Evolutionary conservation across 305 asterid species (phyloP).

Genomic region (Caryopteris hybrid): DNA sequence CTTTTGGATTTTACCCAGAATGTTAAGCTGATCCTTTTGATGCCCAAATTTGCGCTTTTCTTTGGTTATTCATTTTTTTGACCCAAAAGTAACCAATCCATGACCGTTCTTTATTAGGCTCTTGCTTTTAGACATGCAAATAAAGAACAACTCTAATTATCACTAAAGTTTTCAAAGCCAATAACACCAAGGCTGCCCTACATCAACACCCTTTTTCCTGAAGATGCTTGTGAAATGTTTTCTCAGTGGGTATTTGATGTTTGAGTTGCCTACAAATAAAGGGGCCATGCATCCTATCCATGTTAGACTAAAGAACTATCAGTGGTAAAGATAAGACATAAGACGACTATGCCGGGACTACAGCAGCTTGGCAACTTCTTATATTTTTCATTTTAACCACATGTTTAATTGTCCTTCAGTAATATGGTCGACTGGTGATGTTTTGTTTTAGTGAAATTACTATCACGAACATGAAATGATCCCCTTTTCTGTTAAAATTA

Average conservation of each 20-base stretch:
- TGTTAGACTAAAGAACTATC: background rate
- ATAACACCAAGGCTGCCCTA: background rate
- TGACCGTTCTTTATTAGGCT: background rate
- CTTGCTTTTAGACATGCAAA: background rate
- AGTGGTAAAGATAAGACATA: background rate
- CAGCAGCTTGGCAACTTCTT: background rate
- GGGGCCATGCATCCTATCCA: background rate
- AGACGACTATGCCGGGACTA: background rate
- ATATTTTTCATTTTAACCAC: background rate
- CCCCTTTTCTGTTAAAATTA: background rate
- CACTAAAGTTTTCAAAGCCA: background rate
- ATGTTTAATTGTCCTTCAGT: background rate
- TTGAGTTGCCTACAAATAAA: conserved; percentile 1
- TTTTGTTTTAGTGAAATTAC: conserved; percentile 30
- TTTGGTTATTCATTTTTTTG: background rate
- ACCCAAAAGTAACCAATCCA: background rate
- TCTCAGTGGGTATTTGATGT: background rate
- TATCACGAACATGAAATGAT: conserved; percentile 1
- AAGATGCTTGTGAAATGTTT: background rate
- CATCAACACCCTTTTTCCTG: conserved; percentile 1
- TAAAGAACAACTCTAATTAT: background rate
- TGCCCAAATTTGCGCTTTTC: background rate
- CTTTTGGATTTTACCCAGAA: background rate
- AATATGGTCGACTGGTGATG: background rate
- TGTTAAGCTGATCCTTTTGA: background rate